phyloP scores from a whole-genome alignment of 2,329 filamentous ascomycete genomes.

The Sporothrix luriei region DNA sequence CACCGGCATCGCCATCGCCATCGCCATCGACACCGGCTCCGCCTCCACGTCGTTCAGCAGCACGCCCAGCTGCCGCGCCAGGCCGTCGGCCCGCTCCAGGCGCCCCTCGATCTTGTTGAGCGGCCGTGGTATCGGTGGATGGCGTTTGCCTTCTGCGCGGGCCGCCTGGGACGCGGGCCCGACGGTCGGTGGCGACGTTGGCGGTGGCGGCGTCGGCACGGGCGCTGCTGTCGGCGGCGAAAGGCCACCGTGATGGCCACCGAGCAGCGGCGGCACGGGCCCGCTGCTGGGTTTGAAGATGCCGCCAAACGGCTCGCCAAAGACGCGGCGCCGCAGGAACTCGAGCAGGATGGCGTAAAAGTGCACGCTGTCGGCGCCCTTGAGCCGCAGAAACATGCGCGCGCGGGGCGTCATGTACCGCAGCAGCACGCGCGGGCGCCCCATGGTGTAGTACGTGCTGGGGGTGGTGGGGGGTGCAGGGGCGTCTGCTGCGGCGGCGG shows the following conservation, averaged over 20 bases:
- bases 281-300: neutral
- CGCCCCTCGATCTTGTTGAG: neutral
- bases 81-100: neutral
- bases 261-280: neutral
- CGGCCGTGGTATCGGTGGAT: neutral
- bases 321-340: neutral
- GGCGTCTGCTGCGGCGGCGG: neutral
- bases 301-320: slow-evolving; percentile 11
- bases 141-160: too few species aligned
- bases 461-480: too few species aligned
- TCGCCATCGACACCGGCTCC: neutral
- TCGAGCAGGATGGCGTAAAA: slow-evolving; percentile 23
- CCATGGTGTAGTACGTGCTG: neutral
- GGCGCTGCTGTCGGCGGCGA: neutral
- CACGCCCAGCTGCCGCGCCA: neutral
- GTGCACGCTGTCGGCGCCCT: slow-evolving; percentile 16
- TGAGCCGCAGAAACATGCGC: slow-evolving; percentile 9
- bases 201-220: neutral
- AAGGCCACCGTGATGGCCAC: neutral
- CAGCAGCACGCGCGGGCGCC: neutral
- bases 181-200: neutral
- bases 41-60: neutral
- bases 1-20: neutral
- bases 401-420: slow-evolving; percentile 4
- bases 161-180: too few species aligned